A percentile compares a stretch with the other conserved stretches of the same genome.
Evolutionary conservation across 1,284 basidiomycete species (phyloP).

Genomic region (Cystobasidium sp.): DNA sequence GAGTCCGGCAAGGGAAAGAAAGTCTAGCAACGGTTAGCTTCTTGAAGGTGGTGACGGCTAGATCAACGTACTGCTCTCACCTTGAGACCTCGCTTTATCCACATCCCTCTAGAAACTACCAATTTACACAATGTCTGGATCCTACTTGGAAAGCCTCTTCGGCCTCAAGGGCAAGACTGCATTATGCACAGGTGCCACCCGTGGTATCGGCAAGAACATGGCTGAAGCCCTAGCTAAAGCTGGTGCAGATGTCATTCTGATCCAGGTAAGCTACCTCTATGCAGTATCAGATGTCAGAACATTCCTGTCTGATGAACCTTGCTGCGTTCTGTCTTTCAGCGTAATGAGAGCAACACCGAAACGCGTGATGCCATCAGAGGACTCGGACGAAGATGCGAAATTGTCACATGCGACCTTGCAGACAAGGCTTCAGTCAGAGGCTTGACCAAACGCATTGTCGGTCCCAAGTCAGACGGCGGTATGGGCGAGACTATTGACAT

Average conservation of each 20-base stretch:
- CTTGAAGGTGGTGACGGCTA: not conserved
- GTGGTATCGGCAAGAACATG: constrained; percentile 55
- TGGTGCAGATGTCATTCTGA: constrained; percentile 79
- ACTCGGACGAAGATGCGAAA: constrained; percentile 59
- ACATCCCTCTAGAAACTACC: not conserved
- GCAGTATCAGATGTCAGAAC: not conserved
- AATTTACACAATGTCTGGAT: not conserved
- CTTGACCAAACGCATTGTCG: constrained; percentile 58
- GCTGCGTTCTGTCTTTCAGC: constrained; percentile 58
- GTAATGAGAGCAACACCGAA: constrained; percentile 59
- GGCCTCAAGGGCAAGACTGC: constrained; percentile 60
- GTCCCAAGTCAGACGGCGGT: constrained; percentile 61
- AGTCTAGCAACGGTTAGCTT: not conserved
- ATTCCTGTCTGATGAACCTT: not conserved
- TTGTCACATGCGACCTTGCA: constrained; percentile 76
- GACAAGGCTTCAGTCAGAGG: constrained; percentile 69
- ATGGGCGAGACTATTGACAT: constrained; percentile 72
- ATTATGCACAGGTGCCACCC: constrained; percentile 54
- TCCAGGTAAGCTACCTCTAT: constrained; percentile 49
- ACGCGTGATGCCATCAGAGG: constrained; percentile 66
- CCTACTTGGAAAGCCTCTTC: constrained; percentile 55
- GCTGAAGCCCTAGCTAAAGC: constrained; percentile 62
- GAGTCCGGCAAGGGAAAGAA: constrained; percentile 1
- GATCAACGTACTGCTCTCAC: not conserved
- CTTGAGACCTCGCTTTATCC: not conserved